phyloP scores from a whole-genome alignment of 257 asterid species.

The Ajuga chamaepitys region DNA sequence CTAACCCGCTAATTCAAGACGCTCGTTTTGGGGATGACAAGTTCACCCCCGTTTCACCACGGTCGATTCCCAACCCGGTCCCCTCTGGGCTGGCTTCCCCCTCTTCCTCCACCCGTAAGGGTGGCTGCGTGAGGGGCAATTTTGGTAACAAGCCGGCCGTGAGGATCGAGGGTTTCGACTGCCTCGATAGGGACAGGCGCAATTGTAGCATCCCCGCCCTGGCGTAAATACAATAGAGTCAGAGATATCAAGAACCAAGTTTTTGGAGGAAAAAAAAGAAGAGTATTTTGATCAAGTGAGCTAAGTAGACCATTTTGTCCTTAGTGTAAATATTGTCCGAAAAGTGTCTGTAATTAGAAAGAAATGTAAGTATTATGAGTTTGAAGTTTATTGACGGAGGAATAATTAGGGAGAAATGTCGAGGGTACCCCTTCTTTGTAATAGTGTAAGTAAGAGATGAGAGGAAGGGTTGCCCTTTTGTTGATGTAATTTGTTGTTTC shows the following conservation, averaged over 20 bases:
- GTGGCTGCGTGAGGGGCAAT: slow-evolving; percentile 72
- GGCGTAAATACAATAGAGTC: slow-evolving; percentile 41
- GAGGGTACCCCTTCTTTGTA: slow-evolving; percentile 32
- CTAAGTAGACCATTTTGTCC: slow-evolving; percentile 31
- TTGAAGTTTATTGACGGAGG: slow-evolving; percentile 27
- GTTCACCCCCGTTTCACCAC: slow-evolving; percentile 55
- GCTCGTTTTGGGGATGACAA: slow-evolving; percentile 73
- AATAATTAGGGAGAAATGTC: slow-evolving; percentile 22
- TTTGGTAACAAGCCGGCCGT: slow-evolving; percentile 96
- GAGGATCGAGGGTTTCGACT: slow-evolving; percentile 90
- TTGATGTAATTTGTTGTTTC: slow-evolving; percentile 13
- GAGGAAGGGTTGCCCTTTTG: slow-evolving; percentile 12
- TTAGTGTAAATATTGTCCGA: slow-evolving; percentile 34
- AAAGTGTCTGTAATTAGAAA: slow-evolving; percentile 42
- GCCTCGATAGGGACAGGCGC: slow-evolving; percentile 88
- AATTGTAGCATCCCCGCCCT: slow-evolving; percentile 94
- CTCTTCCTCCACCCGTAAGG: slow-evolving; percentile 59
- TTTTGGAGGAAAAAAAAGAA: slow-evolving; percentile 16
- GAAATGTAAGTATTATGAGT: slow-evolving; percentile 37
- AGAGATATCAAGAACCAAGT: not conserved
- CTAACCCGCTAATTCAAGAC: slow-evolving; percentile 97
- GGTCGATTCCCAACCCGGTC: slow-evolving; percentile 35
- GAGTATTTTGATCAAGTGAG: slow-evolving; percentile 39
- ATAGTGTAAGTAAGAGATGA: slow-evolving; percentile 57
- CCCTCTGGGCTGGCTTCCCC: slow-evolving; percentile 50